Evolutionary conservation across 495 filamentous ascomycete genomes (phyloP).

Genomic region (Podospora tetraspora): DNA sequence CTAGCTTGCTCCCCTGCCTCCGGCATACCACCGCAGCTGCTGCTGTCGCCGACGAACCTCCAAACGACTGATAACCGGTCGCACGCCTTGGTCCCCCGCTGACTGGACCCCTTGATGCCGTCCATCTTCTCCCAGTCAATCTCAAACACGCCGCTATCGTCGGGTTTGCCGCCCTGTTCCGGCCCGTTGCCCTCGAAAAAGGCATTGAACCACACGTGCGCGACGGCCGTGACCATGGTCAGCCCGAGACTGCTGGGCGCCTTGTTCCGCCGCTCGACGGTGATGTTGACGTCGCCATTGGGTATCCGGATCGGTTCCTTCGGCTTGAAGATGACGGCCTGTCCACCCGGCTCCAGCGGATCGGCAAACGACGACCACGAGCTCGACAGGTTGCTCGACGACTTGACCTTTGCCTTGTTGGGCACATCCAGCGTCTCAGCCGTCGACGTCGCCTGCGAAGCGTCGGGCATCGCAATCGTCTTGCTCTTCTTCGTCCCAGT

Average conservation of each 20-base stretch:
- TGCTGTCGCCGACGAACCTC: conserved; percentile 34
- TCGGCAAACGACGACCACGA: conserved; percentile 20
- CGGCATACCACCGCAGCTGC: neutral
- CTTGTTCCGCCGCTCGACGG: conserved; percentile 66
- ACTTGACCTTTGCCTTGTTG: conserved; percentile 16
- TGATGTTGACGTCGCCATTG: conserved; percentile 82
- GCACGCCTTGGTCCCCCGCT: conserved; percentile 74
- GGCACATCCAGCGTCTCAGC: neutral
- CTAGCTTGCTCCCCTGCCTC: conserved; percentile 11
- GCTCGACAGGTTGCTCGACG: conserved; percentile 19
- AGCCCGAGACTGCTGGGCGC: conserved; percentile 71
- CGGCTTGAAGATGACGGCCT: conserved; percentile 75
- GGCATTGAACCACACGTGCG: conserved; percentile 94
- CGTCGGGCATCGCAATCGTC: conserved; percentile 23
- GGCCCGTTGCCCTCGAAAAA: conserved; percentile 83
- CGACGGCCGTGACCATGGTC: conserved; percentile 86
- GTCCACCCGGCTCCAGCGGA: conserved; percentile 45
- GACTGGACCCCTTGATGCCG: conserved; percentile 68
- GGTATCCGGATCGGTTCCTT: conserved; percentile 55
- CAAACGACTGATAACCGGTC: conserved; percentile 87
- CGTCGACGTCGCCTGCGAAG: conserved; percentile 2
- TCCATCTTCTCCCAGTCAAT: conserved; percentile 58
- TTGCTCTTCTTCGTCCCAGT: conserved; percentile 23
- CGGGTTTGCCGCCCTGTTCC: conserved; percentile 47
- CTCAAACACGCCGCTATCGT: conserved; percentile 50